A percentile compares a stretch with the other conserved stretches of the same genome.
phyloP scores from a whole-genome alignment of 73 alveolate genomes.

The Paramecium biaurelia region DNA sequence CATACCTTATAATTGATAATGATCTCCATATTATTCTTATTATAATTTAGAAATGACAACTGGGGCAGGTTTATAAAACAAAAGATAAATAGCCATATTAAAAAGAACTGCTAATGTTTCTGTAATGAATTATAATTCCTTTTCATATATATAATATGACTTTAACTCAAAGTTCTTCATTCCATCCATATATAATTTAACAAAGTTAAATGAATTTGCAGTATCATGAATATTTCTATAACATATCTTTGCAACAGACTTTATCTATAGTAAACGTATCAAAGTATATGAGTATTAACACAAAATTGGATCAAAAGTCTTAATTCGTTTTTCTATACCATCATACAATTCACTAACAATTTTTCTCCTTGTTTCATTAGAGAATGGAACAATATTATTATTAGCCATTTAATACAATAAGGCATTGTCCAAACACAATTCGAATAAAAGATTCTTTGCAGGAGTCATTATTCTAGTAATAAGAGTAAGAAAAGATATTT shows the following conservation, averaged over 20 bases:
- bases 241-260: not conserved
- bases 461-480: not conserved
- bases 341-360: constrained; percentile 19
- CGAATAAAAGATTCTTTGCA: not conserved
- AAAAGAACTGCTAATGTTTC: not conserved
- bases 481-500: constrained; percentile 12
- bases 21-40: constrained; percentile 18
- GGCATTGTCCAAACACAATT: constrained; percentile 10
- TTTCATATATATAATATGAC: not conserved
- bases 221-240: constrained; percentile 8
- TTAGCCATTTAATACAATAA: not conserved
- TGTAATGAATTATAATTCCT: not conserved
- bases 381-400: not conserved
- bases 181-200: constrained; percentile 10
- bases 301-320: not conserved
- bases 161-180: not conserved
- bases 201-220: not conserved
- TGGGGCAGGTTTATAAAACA: not conserved
- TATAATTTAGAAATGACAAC: not conserved
- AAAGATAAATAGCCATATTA: constrained; percentile 13
- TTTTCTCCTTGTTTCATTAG: constrained; percentile 1
- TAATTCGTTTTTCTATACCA: not conserved
- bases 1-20: not conserved
- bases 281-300: not conserved
- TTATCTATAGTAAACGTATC: not conserved